Base-by-base conservation (phyloP, 2,329 filamentous ascomycete species). In the Scolecobasidium constrictum region DNA sequence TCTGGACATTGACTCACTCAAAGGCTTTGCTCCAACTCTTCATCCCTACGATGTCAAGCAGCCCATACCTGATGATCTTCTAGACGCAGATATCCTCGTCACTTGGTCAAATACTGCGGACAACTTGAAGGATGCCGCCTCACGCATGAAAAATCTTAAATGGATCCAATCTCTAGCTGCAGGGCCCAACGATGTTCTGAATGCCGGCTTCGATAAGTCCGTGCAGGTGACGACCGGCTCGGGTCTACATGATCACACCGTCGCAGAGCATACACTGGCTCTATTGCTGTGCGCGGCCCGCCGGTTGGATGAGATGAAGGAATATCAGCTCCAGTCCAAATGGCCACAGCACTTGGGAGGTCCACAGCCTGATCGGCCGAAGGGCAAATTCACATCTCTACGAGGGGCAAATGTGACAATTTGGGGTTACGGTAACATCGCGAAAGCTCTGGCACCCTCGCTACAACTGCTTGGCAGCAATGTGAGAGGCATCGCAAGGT, bases 81-180 rank as follows among this genome's bases (percentile, higher is more conserved):
- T 65, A 56, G 77, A 81, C 55, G 77, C 77, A 54, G 68, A 75
- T 18, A 61, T 76, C 51, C 68, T 81, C 46, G 62, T 81, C 3
- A 78, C 77, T 4, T 81, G 77, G 77, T 58, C 64, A 56, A 81
- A 81, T 66, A 66, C 63, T 19, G 50, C 72, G 33, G 61, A 62
- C 12, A 79, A 79, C 63, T 73, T 81, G 46, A 59, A 66, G 17
- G 72, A 79, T 53, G 77, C 76, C 38, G 71, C 69, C 2, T 50
- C 55, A 40, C 68, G 71, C 46, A 63, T 80, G 56, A 71, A 65
- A 44, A 72, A 75, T 33, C 65, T 81, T 12, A 66, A 66, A 49
- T 81, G 77, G 76, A 80, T 81, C 58, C 77, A 81, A 53, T 78
- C 74, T 0, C 73, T 81, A 23, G 77, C 77, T 26, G 77, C 77